Percentiles rank a stretch among this genome's conserved stretches.
Evolutionary conservation across 2,329 filamentous ascomycete species (phyloP).

Genomic region (Lasiodiplodia gonubiensis): DNA sequence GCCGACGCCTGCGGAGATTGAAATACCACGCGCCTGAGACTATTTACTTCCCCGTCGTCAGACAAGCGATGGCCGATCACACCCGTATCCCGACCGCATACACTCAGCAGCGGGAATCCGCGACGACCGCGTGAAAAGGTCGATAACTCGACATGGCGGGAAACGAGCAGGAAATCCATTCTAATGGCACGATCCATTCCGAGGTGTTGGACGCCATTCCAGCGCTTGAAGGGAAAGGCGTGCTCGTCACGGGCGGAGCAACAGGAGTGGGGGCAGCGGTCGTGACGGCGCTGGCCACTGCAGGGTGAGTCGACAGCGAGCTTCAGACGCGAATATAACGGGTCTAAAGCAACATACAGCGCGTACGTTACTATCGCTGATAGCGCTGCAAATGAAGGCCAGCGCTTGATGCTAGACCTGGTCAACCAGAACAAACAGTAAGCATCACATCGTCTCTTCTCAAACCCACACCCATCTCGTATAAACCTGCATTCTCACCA

Average conservation of each 20-base stretch:
- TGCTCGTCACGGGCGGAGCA: constrained; percentile 39
- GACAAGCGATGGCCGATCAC: background rate
- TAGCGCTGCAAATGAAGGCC: constrained; percentile 32
- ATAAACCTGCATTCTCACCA: background rate
- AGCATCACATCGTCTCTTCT: background rate
- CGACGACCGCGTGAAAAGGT: background rate
- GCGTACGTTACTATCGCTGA: constrained; percentile 39
- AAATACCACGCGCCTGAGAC: background rate
- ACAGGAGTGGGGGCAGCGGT: constrained; percentile 36
- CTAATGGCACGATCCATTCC: background rate
- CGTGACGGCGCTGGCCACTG: constrained; percentile 35
- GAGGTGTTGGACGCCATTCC: background rate
- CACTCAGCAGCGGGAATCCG: background rate
- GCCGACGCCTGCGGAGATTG: background rate
- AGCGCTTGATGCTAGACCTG: constrained; percentile 28
- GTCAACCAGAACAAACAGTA: constrained; percentile 32
- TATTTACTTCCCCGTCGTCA: background rate
- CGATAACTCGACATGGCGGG: background rate
- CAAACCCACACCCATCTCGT: background rate
- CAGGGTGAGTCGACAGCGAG: constrained; percentile 32
- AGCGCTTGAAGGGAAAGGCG: constrained; percentile 34
- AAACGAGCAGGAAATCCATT: background rate
- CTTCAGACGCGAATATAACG: background rate
- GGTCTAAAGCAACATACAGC: constrained; percentile 26
- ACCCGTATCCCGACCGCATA: background rate